Evolutionary conservation across 805 yeast species (phyloP).

Genomic region (Ogataea methylovora): DNA sequence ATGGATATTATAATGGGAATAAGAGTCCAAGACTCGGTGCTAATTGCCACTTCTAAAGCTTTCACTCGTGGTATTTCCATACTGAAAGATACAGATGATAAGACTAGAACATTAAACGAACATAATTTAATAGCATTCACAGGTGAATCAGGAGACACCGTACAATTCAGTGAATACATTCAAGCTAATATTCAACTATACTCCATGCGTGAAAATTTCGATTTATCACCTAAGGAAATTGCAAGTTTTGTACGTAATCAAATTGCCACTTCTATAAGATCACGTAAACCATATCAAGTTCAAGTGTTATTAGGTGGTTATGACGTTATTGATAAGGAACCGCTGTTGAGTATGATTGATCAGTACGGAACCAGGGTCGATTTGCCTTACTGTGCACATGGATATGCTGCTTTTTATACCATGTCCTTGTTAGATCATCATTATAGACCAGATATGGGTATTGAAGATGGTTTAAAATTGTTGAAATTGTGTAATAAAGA

Average conservation of each 20-base stretch:
- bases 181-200: slow-evolving; percentile 89
- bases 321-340: slow-evolving; percentile 36
- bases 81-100: slow-evolving; percentile 71
- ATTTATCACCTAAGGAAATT: slow-evolving; percentile 77
- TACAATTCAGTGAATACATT: slow-evolving; percentile 88
- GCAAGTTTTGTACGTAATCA: slow-evolving; percentile 85
- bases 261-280: slow-evolving; percentile 80
- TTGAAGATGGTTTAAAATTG: slow-evolving; percentile 73
- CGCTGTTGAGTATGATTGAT: slow-evolving; percentile 83
- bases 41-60: slow-evolving; percentile 92
- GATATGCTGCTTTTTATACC: slow-evolving; percentile 95
- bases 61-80: slow-evolving; percentile 86
- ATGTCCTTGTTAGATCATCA: slow-evolving; percentile 87
- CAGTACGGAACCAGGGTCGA: slow-evolving; percentile 88
- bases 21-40: slow-evolving; percentile 69
- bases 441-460: slow-evolving; percentile 66
- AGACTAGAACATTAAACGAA: slow-evolving; percentile 65
- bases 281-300: slow-evolving; percentile 94
- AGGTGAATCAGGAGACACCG: slow-evolving; percentile 96
- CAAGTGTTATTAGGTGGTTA: slow-evolving; percentile 85
- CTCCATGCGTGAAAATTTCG: slow-evolving; percentile 65
- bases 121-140: slow-evolving; percentile 82
- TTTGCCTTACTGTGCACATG: slow-evolving; percentile 96
- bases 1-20: slow-evolving; percentile 94
- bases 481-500: slow-evolving; percentile 71